phyloP scores from a whole-genome alignment of 2,329 filamentous ascomycete genomes.

The Polychaeton citri region DNA sequence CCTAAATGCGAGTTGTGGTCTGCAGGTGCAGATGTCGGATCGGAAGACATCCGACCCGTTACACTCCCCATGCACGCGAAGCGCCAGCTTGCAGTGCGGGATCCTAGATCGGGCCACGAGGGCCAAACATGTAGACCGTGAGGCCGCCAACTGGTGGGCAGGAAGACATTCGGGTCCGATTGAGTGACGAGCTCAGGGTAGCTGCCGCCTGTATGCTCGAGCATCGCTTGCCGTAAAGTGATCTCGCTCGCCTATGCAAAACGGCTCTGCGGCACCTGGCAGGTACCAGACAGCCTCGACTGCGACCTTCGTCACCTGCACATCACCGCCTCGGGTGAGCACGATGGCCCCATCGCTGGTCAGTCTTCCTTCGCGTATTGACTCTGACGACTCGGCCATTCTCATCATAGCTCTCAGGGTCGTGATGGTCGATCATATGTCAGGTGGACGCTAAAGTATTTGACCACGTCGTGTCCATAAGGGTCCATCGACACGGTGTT shows the following conservation, averaged over 20 bases:
- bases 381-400: conserved; percentile 75
- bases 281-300: conserved; percentile 62
- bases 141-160: background rate
- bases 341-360: conserved; percentile 70
- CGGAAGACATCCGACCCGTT: background rate
- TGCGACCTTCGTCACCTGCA: conserved; percentile 84
- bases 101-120: background rate
- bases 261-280: conserved; percentile 59
- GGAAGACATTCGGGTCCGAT: conserved; percentile 32
- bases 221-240: conserved; percentile 30
- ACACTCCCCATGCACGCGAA: background rate
- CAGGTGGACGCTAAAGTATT: conserved; percentile 6
- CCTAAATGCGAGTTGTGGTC: background rate
- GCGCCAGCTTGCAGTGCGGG: background rate
- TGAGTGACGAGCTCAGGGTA: conserved; percentile 95
- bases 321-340: conserved; percentile 62
- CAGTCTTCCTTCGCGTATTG: conserved; percentile 61
- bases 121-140: background rate
- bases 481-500: conserved; percentile 13
- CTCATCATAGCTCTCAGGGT: conserved; percentile 85
- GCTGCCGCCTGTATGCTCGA: conserved; percentile 89
- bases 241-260: conserved; percentile 69
- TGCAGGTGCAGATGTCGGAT: background rate
- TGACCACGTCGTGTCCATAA: conserved; percentile 8
- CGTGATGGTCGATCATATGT: conserved; percentile 29